Evolutionary conservation across 2,329 filamentous ascomycete genomes (phyloP).

Genomic region (Cladophialophora immunda): DNA sequence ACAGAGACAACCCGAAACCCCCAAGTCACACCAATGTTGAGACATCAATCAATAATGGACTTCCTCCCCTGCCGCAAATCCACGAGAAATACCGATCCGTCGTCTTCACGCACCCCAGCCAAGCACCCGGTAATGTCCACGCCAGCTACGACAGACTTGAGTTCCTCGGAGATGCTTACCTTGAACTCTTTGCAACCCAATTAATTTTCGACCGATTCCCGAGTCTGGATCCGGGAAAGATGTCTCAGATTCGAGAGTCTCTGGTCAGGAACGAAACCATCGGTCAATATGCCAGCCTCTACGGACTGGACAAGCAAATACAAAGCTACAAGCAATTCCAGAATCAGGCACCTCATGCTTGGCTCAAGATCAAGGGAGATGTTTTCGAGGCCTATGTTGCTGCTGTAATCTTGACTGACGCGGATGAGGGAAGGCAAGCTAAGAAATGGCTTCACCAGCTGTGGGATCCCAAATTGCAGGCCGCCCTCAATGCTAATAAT

Average conservation of each 20-base stretch:
- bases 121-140: constrained; percentile 8
- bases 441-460: constrained; percentile 77
- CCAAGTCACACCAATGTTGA: not conserved
- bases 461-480: constrained; percentile 72
- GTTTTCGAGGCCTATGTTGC: constrained; percentile 92
- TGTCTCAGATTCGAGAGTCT: constrained; percentile 78
- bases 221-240: constrained; percentile 70
- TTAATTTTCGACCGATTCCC: constrained; percentile 79
- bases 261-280: constrained; percentile 84
- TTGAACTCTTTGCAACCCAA: constrained; percentile 78
- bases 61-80: constrained; percentile 39
- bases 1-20: constrained; percentile 4
- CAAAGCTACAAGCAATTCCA: constrained; percentile 58
- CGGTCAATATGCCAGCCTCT: constrained; percentile 72
- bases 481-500: constrained; percentile 40
- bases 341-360: constrained; percentile 55
- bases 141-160: constrained; percentile 81
- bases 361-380: constrained; percentile 78
- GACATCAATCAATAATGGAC: constrained; percentile 13
- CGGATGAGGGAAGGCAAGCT: constrained; percentile 65
- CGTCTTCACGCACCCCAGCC: constrained; percentile 39
- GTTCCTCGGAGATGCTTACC: constrained; percentile 86
- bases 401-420: constrained; percentile 75
- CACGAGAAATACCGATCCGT: constrained; percentile 24
- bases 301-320: constrained; percentile 73